Evolutionary conservation across 345 rosid species (phyloP).

Genomic region (Lepidium sativum): DNA sequence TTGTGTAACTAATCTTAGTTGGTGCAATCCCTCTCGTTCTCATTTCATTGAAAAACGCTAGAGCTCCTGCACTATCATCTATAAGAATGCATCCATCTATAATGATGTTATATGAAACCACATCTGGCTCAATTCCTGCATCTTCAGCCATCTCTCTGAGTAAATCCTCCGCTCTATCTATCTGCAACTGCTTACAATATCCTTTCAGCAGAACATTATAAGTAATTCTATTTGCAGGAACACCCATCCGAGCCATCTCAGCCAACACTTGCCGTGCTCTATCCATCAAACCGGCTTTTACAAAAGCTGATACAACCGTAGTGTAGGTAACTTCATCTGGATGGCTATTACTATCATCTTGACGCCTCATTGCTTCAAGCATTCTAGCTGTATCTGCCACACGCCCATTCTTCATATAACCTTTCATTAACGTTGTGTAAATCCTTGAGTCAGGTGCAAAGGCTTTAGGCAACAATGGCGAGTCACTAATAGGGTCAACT

Average conservation of each 20-base stretch:
- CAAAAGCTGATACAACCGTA: conserved; percentile 81
- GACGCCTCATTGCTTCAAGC: conserved; percentile 82
- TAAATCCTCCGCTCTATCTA: conserved; percentile 65
- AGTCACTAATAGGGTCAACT: conserved; percentile 28
- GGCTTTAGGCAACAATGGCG: conserved; percentile 56
- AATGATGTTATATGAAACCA: conserved; percentile 71
- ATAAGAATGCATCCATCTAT: conserved; percentile 83
- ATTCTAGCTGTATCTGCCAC: conserved; percentile 60
- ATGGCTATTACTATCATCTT: conserved; percentile 54
- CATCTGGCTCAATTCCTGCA: conserved; percentile 64
- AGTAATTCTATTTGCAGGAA: conserved; percentile 79
- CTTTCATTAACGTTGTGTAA: conserved; percentile 90
- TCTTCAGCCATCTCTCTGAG: conserved; percentile 58
- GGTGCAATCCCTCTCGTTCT: conserved; percentile 69
- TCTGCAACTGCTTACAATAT: conserved; percentile 71
- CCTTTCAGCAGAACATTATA: conserved; percentile 91
- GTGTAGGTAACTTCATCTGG: conserved; percentile 93
- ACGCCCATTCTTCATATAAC: conserved; percentile 83
- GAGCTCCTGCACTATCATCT: conserved; percentile 86
- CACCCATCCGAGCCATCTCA: conserved; percentile 68
- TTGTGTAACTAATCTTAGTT: conserved; percentile 85
- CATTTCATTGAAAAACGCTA: conserved; percentile 80
- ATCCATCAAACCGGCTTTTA: conserved; percentile 70
- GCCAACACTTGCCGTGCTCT: conserved; percentile 71
- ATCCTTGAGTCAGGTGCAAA: conserved; percentile 70